Evolutionary conservation across 2,329 filamentous ascomycete genomes (phyloP).

Genomic region (Elsinoe batatas): DNA sequence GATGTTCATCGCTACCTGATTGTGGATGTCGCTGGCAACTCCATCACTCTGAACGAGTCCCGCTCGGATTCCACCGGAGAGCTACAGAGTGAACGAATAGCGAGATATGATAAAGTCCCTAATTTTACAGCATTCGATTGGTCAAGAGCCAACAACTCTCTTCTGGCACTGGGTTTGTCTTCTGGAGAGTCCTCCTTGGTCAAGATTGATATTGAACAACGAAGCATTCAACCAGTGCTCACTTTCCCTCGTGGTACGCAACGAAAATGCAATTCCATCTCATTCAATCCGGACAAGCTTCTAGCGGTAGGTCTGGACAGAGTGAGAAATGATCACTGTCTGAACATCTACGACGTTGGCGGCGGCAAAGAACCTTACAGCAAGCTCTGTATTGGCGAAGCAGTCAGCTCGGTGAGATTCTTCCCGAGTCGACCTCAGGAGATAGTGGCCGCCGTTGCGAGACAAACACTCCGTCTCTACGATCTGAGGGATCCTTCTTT

Average conservation of each 20-base stretch:
- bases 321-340: conserved; percentile 69
- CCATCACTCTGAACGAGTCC: conserved; percentile 49
- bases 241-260: conserved; percentile 48
- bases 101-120: conserved; percentile 42
- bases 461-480: conserved; percentile 64
- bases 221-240: conserved; percentile 36
- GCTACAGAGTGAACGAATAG: conserved; percentile 44
- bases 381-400: conserved; percentile 53
- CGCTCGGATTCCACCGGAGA: conserved; percentile 26
- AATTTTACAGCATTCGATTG: conserved; percentile 57
- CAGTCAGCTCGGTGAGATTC: conserved; percentile 75
- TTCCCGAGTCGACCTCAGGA: conserved; percentile 68
- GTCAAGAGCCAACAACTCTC: conserved; percentile 51
- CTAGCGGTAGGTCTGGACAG: conserved; percentile 71
- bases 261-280: conserved; percentile 69
- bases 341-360: conserved; percentile 74
- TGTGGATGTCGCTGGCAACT: conserved; percentile 50
- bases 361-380: conserved; percentile 42
- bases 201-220: conserved; percentile 55
- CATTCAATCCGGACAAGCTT: conserved; percentile 62
- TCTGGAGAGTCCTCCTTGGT: conserved; percentile 67
- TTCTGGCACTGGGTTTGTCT: conserved; percentile 66
- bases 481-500: conserved; percentile 52
- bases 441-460: conserved; percentile 64
- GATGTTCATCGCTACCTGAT: conserved; percentile 49